A percentile compares a stretch with the other conserved stretches of the same genome.
These are phyloP conservation scores for Backusella tarrabulga DNA, from an alignment of 192 early-diverging fungal genomes.

Conservation along the genomic window DNA sequence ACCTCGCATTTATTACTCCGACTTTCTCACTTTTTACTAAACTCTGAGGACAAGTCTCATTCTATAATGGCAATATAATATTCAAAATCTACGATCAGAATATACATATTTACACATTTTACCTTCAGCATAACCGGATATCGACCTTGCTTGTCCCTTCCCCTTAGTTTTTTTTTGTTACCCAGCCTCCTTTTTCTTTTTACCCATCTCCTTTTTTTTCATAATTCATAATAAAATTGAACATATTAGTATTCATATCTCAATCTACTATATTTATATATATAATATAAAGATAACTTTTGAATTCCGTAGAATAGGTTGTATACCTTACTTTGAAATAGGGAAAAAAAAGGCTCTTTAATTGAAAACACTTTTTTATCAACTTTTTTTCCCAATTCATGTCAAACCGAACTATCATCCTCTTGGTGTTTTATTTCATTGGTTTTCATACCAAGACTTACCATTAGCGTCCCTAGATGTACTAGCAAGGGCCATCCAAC, in stretches of 20 bases:
- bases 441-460: not conserved
- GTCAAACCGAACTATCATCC: not conserved
- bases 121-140: not conserved
- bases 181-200: not conserved
- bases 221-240: not conserved
- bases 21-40: too few relatives aligned
- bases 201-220: not conserved
- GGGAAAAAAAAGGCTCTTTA: not conserved
- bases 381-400: not conserved
- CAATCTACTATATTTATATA: not conserved
- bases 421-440: not conserved
- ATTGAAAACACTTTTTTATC: not conserved
- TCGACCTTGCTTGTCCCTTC: not conserved
- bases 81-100: not conserved
- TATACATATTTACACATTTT: not conserved
- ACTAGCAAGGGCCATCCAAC: not conserved
- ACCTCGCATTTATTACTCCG: too few relatives aligned
- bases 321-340: not conserved
- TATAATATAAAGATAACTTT: not conserved
- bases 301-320: not conserved
- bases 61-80: not conserved
- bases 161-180: not conserved
- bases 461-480: not conserved
- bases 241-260: not conserved
- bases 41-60: too few relatives aligned